These are phyloP conservation scores for Myxozyma melibiosi DNA, from an alignment of 805 yeast species.

Conservation along the genomic window DNA sequence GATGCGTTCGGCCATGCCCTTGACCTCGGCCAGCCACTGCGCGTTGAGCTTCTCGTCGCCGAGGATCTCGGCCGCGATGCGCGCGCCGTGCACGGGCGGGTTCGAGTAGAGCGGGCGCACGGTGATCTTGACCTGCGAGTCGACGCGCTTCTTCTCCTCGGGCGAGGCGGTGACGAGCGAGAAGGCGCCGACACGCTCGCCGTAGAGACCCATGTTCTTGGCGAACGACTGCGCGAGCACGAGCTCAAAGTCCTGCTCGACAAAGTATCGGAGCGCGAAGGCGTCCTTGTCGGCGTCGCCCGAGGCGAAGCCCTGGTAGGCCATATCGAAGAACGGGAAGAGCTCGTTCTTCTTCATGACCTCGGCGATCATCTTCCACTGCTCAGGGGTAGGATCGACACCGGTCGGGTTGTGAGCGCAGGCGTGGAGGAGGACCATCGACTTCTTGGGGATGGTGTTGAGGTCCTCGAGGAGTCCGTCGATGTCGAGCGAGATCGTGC, in stretches of 20 bases:
- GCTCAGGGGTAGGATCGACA: constrained; percentile 78
- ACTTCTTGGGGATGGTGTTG: constrained; percentile 55
- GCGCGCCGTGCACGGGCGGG: constrained; percentile 94
- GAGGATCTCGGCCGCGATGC: constrained; percentile 78
- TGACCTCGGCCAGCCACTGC: constrained; percentile 82
- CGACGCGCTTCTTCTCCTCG: constrained; percentile 54
- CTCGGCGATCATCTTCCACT: constrained; percentile 77
- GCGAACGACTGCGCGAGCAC: constrained; percentile 88
- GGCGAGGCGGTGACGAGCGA: constrained; percentile 55
- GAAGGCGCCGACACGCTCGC: constrained; percentile 90
- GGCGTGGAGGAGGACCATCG: constrained; percentile 80
- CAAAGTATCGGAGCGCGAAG: constrained; percentile 52
- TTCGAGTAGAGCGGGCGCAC: constrained; percentile 88
- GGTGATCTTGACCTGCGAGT: constrained; percentile 78
- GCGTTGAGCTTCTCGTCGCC: constrained; percentile 57
- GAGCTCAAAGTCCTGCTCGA: constrained; percentile 46
- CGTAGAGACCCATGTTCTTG: constrained; percentile 92
- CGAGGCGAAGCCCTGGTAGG: constrained; percentile 93
- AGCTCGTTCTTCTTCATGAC: constrained; percentile 60
- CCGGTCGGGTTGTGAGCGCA: constrained; percentile 99
- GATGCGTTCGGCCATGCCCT: constrained; percentile 76
- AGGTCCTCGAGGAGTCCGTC: constrained; percentile 65
- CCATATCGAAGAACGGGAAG: constrained; percentile 87
- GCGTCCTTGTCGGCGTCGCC: constrained; percentile 80
- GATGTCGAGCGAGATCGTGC: constrained; percentile 64